phyloP scores from a whole-genome alignment of 306 rosid species.

The Prunus armeniaca region DNA sequence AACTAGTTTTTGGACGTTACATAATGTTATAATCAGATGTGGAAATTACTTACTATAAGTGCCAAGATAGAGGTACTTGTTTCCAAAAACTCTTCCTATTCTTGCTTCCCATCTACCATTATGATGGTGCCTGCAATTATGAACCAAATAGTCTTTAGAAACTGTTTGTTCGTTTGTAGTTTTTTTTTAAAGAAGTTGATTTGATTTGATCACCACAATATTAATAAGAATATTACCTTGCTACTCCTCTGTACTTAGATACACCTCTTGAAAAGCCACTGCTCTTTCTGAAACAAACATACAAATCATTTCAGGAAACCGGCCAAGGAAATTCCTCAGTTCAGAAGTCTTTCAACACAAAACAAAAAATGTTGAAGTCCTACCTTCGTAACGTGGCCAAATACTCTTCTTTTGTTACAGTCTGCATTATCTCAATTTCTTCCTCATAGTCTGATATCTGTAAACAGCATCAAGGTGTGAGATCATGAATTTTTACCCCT shows the following conservation, averaged over 20 bases:
- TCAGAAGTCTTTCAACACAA: neutral
- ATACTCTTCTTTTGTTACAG: conserved; percentile 80
- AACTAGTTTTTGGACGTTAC: too few species aligned
- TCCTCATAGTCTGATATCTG: conserved; percentile 70
- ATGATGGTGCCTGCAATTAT: conserved; percentile 20
- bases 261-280: conserved; percentile 97
- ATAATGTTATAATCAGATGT: neutral
- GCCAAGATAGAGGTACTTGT: conserved; percentile 91
- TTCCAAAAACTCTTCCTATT: conserved; percentile 89
- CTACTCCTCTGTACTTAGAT: conserved; percentile 87
- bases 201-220: neutral
- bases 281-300: conserved; percentile 56
- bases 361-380: neutral
- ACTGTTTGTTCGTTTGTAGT: neutral
- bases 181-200: neutral
- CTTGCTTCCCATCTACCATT: conserved; percentile 98
- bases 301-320: neutral
- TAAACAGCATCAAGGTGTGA: neutral
- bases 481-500: neutral
- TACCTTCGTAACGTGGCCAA: conserved; percentile 89
- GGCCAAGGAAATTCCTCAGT: neutral
- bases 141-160: neutral
- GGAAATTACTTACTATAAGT: conserved; percentile 58
- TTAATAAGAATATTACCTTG: conserved; percentile 36
- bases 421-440: conserved; percentile 69